Conservation (phyloP, 2,329 filamentous ascomycete genomes). For the Stagonosporopsis chrysanthemi region DNA sequence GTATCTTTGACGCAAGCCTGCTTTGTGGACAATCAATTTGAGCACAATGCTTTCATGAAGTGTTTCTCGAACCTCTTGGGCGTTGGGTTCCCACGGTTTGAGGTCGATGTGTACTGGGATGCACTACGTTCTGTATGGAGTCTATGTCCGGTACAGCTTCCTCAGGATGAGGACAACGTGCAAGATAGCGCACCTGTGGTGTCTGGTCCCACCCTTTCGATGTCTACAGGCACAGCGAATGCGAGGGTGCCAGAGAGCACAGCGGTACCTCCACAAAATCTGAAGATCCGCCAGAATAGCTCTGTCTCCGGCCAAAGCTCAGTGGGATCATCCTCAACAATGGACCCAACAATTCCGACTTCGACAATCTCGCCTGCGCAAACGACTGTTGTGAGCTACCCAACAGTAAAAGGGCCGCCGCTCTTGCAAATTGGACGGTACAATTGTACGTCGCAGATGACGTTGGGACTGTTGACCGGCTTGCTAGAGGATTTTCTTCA, state of each 20-base stretch:
- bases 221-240: slow-evolving; percentile 27
- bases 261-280: slow-evolving; percentile 1
- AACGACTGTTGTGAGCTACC: slow-evolving; percentile 28
- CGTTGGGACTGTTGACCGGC: slow-evolving; percentile 58
- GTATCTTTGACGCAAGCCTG: slow-evolving; percentile 66
- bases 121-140: slow-evolving; percentile 61
- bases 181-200: slow-evolving; percentile 17
- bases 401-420: slow-evolving; percentile 33
- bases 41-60: slow-evolving; percentile 57
- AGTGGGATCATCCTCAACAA: not conserved
- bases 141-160: slow-evolving; percentile 66
- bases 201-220: slow-evolving; percentile 22
- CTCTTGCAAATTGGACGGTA: slow-evolving; percentile 60
- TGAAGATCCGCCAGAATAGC: slow-evolving; percentile 6
- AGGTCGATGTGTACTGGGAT: slow-evolving; percentile 72
- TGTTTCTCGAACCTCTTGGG: slow-evolving; percentile 71
- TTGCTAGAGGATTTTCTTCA: slow-evolving; percentile 63
- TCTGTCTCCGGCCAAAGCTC: not conserved
- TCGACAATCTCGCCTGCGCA: slow-evolving; percentile 19
- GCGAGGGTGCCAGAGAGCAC: slow-evolving; percentile 26
- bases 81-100: slow-evolving; percentile 64
- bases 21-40: slow-evolving; percentile 63
- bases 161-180: slow-evolving; percentile 30
- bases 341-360: not conserved
- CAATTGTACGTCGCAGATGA: slow-evolving; percentile 61